These are phyloP conservation scores for Sarcodon aspratus DNA, from an alignment of 768 basidiomycete genomes.

Conservation along the genomic window DNA sequence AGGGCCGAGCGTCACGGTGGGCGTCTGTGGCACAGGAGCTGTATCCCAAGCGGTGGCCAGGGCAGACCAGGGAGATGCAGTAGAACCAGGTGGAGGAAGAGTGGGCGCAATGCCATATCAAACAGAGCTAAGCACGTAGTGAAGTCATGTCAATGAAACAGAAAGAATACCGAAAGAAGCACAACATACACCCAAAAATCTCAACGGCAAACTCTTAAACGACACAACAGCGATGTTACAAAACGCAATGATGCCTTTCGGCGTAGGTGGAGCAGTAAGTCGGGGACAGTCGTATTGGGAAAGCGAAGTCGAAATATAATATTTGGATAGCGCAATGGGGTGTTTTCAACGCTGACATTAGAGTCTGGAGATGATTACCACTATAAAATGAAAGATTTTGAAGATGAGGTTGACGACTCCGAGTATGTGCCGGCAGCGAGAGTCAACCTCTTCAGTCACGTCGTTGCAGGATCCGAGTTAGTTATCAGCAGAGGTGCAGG, in stretches of 20 bases:
- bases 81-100: constrained; percentile 66
- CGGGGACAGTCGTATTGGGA: constrained; percentile 92
- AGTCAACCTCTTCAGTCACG: no score
- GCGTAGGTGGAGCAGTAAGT: constrained; percentile 83
- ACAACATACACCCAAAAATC: constrained; percentile 70
- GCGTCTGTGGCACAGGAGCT: constrained; percentile 26
- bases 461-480: no score
- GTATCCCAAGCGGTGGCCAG: constrained; percentile 39
- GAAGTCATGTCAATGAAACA: neutral
- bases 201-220: constrained; percentile 51
- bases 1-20: constrained; percentile 47
- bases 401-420: no score
- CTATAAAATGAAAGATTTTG: no score
- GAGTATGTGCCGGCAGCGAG: no score
- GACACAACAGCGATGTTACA: constrained; percentile 87
- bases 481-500: no score
- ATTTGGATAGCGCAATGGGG: no score
- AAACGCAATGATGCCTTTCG: constrained; percentile 90
- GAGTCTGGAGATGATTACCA: no score
- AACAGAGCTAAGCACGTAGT: constrained; percentile 2
- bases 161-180: constrained; percentile 56
- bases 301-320: no score
- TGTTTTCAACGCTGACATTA: no score
- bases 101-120: constrained; percentile 81
- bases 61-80: constrained; percentile 57